phyloP scores from a whole-genome alignment of 371 early-diverging fungal species.

The Sanchytrium tribonematis region DNA sequence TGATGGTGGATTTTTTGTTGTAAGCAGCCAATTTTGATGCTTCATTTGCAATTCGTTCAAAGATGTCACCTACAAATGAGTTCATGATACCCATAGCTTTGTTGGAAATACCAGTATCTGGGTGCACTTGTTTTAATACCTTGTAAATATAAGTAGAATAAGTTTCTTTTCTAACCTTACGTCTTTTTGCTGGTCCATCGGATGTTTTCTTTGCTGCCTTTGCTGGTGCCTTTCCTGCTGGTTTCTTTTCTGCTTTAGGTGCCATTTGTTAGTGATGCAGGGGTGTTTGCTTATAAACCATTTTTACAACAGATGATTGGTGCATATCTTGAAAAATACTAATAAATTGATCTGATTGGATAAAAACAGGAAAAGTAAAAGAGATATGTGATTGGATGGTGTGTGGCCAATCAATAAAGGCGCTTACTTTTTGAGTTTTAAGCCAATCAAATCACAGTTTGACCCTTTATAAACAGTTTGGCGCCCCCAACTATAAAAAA shows the following conservation, averaged over 20 bases:
- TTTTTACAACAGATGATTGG: too few relatives aligned
- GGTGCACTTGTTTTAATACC: conserved; percentile 89
- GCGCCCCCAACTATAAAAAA: not conserved
- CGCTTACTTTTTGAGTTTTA: too few relatives aligned
- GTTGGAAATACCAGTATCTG: conserved; percentile 90
- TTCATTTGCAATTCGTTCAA: conserved; percentile 49
- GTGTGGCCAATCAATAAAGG: too few relatives aligned
- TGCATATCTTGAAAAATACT: too few relatives aligned
- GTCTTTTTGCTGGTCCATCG: conserved; percentile 5
- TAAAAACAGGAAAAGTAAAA: too few relatives aligned
- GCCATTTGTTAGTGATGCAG: too few relatives aligned
- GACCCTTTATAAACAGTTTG: not conserved
- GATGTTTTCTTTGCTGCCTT: conserved; percentile 4
- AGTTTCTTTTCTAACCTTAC: conserved; percentile 44
- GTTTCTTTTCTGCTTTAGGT: conserved; percentile 3
- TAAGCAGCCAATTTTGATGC: conserved; percentile 40
- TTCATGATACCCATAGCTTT: conserved; percentile 94
- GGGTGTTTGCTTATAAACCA: too few relatives aligned
- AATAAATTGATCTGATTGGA: too few relatives aligned
- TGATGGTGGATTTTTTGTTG: conserved; percentile 79
- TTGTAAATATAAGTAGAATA: conserved; percentile 72
- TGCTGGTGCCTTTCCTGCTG: conserved; percentile 1
- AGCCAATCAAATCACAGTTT: not conserved
- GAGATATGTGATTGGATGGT: too few relatives aligned
- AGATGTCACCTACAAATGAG: conserved; percentile 91